These are phyloP conservation scores for Coemansia guatemalensis DNA, from an alignment of 192 early-diverging fungal genomes.

Conservation along the genomic window DNA sequence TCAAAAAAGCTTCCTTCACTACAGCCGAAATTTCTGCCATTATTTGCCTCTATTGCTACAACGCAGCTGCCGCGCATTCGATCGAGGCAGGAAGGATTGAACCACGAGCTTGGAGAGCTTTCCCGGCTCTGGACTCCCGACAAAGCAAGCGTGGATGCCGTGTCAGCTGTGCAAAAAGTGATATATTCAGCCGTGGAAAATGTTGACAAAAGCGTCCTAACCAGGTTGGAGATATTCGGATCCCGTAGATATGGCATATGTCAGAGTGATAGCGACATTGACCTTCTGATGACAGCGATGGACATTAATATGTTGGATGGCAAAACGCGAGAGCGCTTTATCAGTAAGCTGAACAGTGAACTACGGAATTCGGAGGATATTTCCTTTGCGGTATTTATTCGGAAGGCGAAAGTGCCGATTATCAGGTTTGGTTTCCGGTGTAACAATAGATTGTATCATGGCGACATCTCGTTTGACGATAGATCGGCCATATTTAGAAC, in stretches of 20 bases:
- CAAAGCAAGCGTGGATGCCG: neutral
- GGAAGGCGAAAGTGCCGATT: constrained; percentile 35
- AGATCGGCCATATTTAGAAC: constrained; percentile 21
- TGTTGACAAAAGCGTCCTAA: neutral
- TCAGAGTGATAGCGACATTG: constrained; percentile 24
- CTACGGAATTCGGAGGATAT: constrained; percentile 4
- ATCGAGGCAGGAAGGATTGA: neutral
- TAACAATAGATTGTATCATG: constrained; percentile 4
- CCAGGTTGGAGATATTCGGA: constrained; percentile 10
- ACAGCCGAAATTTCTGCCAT: neutral
- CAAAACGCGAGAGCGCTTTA: neutral
- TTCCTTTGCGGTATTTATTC: constrained; percentile 5
- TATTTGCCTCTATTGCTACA: neutral
- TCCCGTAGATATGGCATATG: constrained; percentile 28
- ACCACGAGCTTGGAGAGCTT: constrained; percentile 5
- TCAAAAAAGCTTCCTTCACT: constrained; percentile 1
- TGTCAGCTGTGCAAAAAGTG: neutral
- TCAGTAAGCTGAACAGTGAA: neutral
- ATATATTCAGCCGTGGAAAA: neutral
- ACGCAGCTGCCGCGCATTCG: neutral
- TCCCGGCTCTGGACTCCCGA: neutral
- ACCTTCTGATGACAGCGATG: constrained; percentile 4
- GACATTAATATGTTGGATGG: neutral
- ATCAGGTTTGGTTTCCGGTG: constrained; percentile 31
- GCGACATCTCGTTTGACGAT: constrained; percentile 35